phyloP scores from a whole-genome alignment of 169 alveolate species.

The Sarcocystis neurona region DNA sequence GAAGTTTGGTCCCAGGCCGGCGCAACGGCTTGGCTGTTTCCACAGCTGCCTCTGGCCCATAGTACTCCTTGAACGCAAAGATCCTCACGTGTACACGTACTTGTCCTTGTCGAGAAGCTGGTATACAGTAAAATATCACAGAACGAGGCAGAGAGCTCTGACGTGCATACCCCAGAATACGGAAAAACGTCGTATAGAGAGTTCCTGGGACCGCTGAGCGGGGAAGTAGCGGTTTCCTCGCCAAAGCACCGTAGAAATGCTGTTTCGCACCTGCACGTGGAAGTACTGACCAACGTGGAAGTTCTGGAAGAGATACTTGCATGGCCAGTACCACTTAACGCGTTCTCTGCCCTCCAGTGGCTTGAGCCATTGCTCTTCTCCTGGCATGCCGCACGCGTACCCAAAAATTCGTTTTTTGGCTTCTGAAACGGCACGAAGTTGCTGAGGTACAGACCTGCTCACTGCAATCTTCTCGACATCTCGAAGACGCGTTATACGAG shows the following conservation, averaged over 20 bases:
- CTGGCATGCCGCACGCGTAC: conserved; percentile 50
- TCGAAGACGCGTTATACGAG: too few species aligned
- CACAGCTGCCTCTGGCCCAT: too few species aligned
- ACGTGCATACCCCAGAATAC: too few species aligned
- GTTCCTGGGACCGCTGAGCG: too few species aligned
- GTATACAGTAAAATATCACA: not conserved
- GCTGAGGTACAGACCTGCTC: too few species aligned
- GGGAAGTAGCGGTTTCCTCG: too few species aligned
- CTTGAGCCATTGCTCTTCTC: conserved; percentile 51
- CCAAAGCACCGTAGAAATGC: not conserved
- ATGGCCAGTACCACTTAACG: conserved; percentile 59
- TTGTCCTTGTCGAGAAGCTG: too few species aligned
- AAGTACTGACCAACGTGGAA: conserved; percentile 55
- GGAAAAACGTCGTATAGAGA: not conserved
- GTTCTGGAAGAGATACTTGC: conserved; percentile 36
- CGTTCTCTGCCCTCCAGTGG: conserved; percentile 47
- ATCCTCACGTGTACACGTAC: too few species aligned
- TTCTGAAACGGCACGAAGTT: not conserved
- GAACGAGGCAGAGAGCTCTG: not conserved
- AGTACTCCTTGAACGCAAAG: too few species aligned
- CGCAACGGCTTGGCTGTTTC: too few species aligned
- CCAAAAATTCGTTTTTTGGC: conserved; percentile 25
- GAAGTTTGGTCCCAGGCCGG: too few species aligned
- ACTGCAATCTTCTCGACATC: too few species aligned
- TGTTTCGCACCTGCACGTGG: conserved; percentile 55